These are phyloP conservation scores for Diaporthe caulivora DNA, from an alignment of 2,329 filamentous ascomycete genomes.

Conservation along the genomic window DNA sequence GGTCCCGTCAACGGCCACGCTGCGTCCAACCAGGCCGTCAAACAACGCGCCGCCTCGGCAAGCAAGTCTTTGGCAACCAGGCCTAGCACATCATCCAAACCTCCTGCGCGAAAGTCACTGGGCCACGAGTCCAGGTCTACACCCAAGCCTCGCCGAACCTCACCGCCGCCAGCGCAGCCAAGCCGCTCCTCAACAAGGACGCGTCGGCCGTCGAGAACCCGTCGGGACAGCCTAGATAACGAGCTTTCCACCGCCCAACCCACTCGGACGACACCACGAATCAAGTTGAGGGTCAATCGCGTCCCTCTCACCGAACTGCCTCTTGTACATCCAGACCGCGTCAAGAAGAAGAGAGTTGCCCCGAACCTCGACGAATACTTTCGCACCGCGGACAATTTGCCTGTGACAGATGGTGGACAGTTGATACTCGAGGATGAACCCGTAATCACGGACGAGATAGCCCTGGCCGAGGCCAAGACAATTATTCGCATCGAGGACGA, in stretches of 20 bases:
- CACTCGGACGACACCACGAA: conserved; percentile 30
- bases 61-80: conserved; percentile 44
- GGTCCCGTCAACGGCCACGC: conserved; percentile 47
- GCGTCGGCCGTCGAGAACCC: conserved; percentile 49
- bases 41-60: conserved; percentile 48
- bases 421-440: conserved; percentile 67
- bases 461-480: conserved; percentile 75
- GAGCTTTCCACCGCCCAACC: conserved; percentile 40
- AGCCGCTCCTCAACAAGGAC: conserved; percentile 37
- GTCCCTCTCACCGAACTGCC: conserved; percentile 60
- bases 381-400: conserved; percentile 60
- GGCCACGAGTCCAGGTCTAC: conserved; percentile 43
- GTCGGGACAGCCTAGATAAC: conserved; percentile 47
- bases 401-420: conserved; percentile 71
- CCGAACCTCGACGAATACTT: conserved; percentile 71
- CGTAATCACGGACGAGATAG: conserved; percentile 71
- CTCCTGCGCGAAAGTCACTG: conserved; percentile 30
- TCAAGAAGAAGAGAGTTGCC: conserved; percentile 66
- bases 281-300: conserved; percentile 36
- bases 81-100: conserved; percentile 22
- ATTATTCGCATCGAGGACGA: conserved; percentile 79
- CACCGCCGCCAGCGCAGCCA: conserved; percentile 52
- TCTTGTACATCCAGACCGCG: conserved; percentile 70
- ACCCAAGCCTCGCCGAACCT: conserved; percentile 42
- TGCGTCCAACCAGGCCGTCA: conserved; percentile 41